Evolutionary conservation across 2,329 filamentous ascomycete genomes (phyloP), one percentile per base, ranked within the genome.

Genomic region (Fusarium poae): DNA sequence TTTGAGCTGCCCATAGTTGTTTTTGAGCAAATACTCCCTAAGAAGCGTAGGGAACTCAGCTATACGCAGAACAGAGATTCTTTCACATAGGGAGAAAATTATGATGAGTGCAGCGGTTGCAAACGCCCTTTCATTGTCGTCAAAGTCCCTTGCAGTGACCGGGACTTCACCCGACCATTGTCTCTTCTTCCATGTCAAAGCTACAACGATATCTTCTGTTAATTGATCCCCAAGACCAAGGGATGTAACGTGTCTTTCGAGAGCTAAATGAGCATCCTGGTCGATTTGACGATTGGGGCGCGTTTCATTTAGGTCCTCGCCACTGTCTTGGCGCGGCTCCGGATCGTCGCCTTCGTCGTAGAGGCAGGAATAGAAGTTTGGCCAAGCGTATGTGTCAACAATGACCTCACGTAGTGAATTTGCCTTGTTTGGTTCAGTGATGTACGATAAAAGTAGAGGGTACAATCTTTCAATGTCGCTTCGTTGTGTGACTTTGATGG

Each of bases 31-130:
- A 27, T 56, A 62, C 11, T 62, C 44, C 13, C 46, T 5, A 3
- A 57, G 2, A 1, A 34, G 32, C 6, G 40, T 4, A 15, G 34
- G 45, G 9, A 62, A 48, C 15, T 37, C 20, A 11, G 35, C 35
- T 23, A 67, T 21, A 15, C 40, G 40, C 7, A 67, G 13, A 11
- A 23, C 49, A 8, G 21, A 21, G 1, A 70, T 5, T 3, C 30
- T 40, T 3, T 67, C 43, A 30, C 48, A 70, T 8, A 67, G 50
- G 8, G 39, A 68, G 2, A 71, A 40, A 1, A 71, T 16, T 3
- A 70, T n/a, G 3, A 48, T n/a, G 5, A 49, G 9, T 2, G 57
- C 48, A 12, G 54, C 43, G 7, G 10, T 20, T 25, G 54, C 51
- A 34, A 63, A 55, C 8, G 3, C 15, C 11, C 13, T 23, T 11